A percentile compares a stretch with the other conserved stretches of the same genome.
phyloP scores from a whole-genome alignment of 108 stramenopile genomes.

The Poteriospumella lacustris region DNA sequence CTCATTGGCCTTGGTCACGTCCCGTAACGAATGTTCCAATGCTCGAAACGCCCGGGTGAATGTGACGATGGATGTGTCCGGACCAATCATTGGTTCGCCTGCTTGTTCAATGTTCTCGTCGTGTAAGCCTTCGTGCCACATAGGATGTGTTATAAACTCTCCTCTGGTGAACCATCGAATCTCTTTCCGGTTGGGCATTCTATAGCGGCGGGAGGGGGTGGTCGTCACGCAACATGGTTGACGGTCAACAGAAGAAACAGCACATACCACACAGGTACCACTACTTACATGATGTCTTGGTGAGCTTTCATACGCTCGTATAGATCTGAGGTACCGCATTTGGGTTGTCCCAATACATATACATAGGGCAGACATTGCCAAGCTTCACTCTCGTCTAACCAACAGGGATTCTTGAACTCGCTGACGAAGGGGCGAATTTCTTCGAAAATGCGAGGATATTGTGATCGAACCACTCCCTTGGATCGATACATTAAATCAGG shows the following conservation, averaged over 20 bases:
- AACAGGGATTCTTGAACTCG: slow-evolving; percentile 22
- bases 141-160: slow-evolving; percentile 10
- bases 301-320: background rate
- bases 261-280: background rate
- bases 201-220: background rate
- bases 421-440: background rate
- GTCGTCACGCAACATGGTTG: background rate
- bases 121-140: slow-evolving; percentile 13
- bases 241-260: background rate
- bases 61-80: background rate
- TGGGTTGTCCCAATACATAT: slow-evolving; percentile 31
- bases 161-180: slow-evolving; percentile 28
- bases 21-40: background rate
- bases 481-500: slow-evolving; percentile 25
- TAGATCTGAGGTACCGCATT: slow-evolving; percentile 26
- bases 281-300: background rate
- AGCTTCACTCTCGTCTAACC: background rate
- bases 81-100: background rate
- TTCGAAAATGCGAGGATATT: background rate
- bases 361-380: slow-evolving; percentile 14
- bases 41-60: background rate
- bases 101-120: background rate
- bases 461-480: background rate
- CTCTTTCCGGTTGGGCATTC: slow-evolving; percentile 15
- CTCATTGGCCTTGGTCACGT: background rate